phyloP scores from a whole-genome alignment of 2,329 filamentous ascomycete species.

The Fonsecaea erecta region DNA sequence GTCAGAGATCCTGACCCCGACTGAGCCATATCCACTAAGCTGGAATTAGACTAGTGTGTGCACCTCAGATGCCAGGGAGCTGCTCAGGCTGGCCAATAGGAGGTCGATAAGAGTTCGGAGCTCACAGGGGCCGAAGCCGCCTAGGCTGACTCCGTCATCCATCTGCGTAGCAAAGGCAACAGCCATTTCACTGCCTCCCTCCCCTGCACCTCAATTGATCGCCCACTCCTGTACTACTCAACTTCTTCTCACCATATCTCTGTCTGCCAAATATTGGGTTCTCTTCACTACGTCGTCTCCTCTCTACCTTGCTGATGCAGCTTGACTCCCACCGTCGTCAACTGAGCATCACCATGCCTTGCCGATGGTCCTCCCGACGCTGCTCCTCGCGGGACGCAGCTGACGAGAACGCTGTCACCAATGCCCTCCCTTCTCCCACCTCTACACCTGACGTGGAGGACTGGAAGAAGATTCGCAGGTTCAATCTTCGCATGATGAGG shows the following conservation, averaged over 20 bases:
- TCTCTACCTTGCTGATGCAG: slow-evolving; percentile 26
- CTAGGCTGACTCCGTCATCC: neutral
- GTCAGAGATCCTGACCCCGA: neutral
- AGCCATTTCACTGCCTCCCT: neutral
- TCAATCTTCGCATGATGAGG: slow-evolving; percentile 35
- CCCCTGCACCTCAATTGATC: neutral
- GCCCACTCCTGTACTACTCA: neutral
- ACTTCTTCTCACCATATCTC: neutral
- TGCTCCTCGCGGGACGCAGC: slow-evolving; percentile 21
- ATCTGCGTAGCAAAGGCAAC: slow-evolving; percentile 2
- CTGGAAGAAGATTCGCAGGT: slow-evolving; percentile 34
- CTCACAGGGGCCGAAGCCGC: neutral
- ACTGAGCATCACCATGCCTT: slow-evolving; percentile 34
- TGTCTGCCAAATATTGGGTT: neutral
- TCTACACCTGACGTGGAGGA: slow-evolving; percentile 31
- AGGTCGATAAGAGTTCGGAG: neutral
- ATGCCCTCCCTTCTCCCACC: slow-evolving; percentile 21
- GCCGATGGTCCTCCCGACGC: slow-evolving; percentile 30
- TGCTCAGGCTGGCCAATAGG: neutral
- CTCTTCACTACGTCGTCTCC: neutral
- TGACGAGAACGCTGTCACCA: slow-evolving; percentile 4
- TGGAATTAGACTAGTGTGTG: neutral
- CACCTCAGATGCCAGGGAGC: neutral
- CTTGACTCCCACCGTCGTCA: slow-evolving; percentile 37
- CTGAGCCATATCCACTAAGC: neutral